Evolutionary conservation across 352 stramenopile genomes (phyloP).

Genomic region (Pythium brachiatum): DNA sequence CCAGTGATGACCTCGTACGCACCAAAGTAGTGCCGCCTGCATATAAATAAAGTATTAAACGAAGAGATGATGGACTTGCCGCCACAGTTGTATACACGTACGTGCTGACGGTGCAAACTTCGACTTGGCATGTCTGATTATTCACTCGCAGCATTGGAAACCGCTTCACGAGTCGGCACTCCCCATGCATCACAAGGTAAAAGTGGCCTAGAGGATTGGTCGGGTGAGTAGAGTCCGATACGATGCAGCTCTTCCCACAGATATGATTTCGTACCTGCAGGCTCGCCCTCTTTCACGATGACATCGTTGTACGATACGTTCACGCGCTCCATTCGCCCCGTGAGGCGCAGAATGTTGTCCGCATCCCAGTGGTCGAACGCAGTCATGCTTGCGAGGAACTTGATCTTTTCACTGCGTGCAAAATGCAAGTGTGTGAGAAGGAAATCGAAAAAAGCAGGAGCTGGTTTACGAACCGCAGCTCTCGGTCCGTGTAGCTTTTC

Average conservation of each 20-base stretch:
- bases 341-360: constrained; percentile 54
- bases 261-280: constrained; percentile 37
- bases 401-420: constrained; percentile 53
- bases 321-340: constrained; percentile 59
- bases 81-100: constrained; percentile 5
- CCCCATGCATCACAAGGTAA: constrained; percentile 64
- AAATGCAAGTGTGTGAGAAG: not conserved
- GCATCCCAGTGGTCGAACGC: constrained; percentile 66
- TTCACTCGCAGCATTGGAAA: constrained; percentile 25
- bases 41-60: not conserved
- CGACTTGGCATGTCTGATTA: constrained; percentile 42
- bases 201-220: constrained; percentile 36
- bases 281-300: constrained; percentile 48
- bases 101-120: constrained; percentile 56
- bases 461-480: constrained; percentile 41
- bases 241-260: not conserved
- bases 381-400: constrained; percentile 41
- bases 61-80: not conserved
- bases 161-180: constrained; percentile 61
- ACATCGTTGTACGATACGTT: constrained; percentile 67
- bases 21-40: constrained; percentile 60
- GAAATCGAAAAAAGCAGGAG: not conserved
- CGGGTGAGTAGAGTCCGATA: not conserved
- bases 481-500: constrained; percentile 47
- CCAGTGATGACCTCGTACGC: constrained; percentile 50